Conservation (phyloP, 371 early-diverging fungal genomes). For the Mortierella polycephala region DNA sequence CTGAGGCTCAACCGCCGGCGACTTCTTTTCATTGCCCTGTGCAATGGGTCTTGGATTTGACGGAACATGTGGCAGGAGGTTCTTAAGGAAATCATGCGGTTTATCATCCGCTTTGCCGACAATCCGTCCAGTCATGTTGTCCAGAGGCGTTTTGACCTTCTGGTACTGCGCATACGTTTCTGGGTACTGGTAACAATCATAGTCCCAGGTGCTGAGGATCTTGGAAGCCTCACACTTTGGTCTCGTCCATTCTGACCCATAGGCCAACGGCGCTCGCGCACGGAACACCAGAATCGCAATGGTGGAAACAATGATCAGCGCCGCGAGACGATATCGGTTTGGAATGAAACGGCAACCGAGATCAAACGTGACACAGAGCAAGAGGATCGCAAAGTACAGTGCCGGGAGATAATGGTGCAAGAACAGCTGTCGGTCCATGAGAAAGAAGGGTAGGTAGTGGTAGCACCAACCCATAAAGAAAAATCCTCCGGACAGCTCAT, state of each 20-base stretch:
- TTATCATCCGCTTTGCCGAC: constrained; percentile 14
- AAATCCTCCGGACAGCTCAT: constrained; percentile 80
- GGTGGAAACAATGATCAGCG: constrained; percentile 59
- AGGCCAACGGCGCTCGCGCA: constrained; percentile 81
- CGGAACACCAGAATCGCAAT: constrained; percentile 63
- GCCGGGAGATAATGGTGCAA: constrained; percentile 98
- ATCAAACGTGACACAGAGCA: constrained; percentile 78
- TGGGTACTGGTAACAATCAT: constrained; percentile 65
- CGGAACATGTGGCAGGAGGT: constrained; percentile 16
- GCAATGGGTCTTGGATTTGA: no score
- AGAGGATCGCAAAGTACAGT: constrained; percentile 84
- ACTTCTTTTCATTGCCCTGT: background rate
- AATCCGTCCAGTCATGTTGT: constrained; percentile 9
- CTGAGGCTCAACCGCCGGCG: background rate
- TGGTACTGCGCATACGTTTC: constrained; percentile 10
- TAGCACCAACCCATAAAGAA: constrained; percentile 86
- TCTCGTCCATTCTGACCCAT: constrained; percentile 85
- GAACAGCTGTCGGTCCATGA: constrained; percentile 96
- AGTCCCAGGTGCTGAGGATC: constrained; percentile 89
- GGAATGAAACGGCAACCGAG: constrained; percentile 73
- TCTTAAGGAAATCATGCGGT: constrained; percentile 39
- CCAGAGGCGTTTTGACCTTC: background rate
- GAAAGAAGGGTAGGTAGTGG: constrained; percentile 96
- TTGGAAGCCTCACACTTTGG: constrained; percentile 76
- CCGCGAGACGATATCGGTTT: constrained; percentile 61